Base-by-base conservation (phyloP, 495 filamentous ascomycete genomes). In the Tuber aestivum region DNA sequence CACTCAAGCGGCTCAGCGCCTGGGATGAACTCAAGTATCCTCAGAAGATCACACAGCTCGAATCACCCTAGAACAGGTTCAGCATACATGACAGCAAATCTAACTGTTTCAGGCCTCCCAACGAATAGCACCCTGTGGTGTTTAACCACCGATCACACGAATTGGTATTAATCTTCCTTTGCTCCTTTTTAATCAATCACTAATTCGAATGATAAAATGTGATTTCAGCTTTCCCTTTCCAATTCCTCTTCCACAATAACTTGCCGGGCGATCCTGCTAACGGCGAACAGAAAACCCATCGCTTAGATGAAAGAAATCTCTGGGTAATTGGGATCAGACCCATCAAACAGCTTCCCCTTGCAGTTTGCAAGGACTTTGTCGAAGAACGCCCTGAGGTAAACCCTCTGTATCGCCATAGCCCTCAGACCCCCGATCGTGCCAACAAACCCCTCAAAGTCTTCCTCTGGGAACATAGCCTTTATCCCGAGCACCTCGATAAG, bases 351-450 rank as follows among this genome's bases (percentile, higher is more conserved):
- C 32, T 69, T 35, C 1, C 72, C 76, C 40, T 72, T 40, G 16
- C 61, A 41, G 8, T 77, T 77, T 12, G 76, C 48, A 35, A 84
- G 48, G 7, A 81, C 76, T 12, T 75, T 79, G 23, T 84, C 83
- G 48, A 85, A 83, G 70, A 85, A 85, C 3, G 79, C 83, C 18
- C 68, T 78, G 1, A 85, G 71, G 75, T 83, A 84, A 18, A 65
- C 45, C 70, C 82, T 82, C 71, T 75, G 16, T 21, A 84, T 41
- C 44, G 45, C 20, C 6, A 77, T 76, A 41, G 78, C 79, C 40
- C 79, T 71, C 41, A 71, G 32, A 0, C 78, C 78, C 14, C 84
- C 70, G 23, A 85, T 82, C 0, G 76, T 56, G 10, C 84, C 83
- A 0, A 83, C 37, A 2, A 65, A 5, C n/a, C 20, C 76, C 68